Evolutionary conservation across 2,329 filamentous ascomycete species (phyloP), one percentile per base, ranked within the genome.

Genomic region (Aspergillus sp.): DNA sequence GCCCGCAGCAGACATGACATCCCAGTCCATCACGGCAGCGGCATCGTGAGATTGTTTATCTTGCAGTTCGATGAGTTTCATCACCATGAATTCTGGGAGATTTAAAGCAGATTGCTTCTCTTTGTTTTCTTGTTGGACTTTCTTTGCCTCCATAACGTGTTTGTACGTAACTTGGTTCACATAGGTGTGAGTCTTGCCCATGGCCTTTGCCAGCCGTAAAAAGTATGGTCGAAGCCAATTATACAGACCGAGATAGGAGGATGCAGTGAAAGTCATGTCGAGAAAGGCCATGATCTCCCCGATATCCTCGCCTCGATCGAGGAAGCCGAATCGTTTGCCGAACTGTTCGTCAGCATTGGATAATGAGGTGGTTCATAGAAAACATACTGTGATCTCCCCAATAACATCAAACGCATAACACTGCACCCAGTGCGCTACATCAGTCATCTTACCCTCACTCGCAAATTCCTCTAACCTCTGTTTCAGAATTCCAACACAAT

Each of bases 401-500:
- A 49, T 46, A 9, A 47, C 44, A 33, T 49, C 47, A 39, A 46
- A 49, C 6, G 47, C 47, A 33, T 58, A 64, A 38, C 47, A 61
- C 35, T 63, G 60, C 50, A 63, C 45, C 45, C 53, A 53, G 28
- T 55, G 40, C 11, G 45, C 48, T n/a, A 62, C 39, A 38, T 58
- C 49, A 9, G 57, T 29, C 0, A 9, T 13, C 19, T 10, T 6
- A 7, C 27, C 37, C n/a, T 27, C n/a, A 4, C 26, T 37, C 9
- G 29, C 35, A 7, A 45, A 37, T 11, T 51, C 46, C 5, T 6
- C 28, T 3, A 53, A 33, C 4, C 42, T 29, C 7, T 37, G 9
- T 3, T 33, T 28, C 19, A 52, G 38, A 7, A 49, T 37, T 3
- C 12, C 33, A 9, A 45, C 45, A 19, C 50, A 53, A 11, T 36